phyloP scores from a whole-genome alignment of 1,284 basidiomycete species.

The Cryptococcus hybrid region DNA sequence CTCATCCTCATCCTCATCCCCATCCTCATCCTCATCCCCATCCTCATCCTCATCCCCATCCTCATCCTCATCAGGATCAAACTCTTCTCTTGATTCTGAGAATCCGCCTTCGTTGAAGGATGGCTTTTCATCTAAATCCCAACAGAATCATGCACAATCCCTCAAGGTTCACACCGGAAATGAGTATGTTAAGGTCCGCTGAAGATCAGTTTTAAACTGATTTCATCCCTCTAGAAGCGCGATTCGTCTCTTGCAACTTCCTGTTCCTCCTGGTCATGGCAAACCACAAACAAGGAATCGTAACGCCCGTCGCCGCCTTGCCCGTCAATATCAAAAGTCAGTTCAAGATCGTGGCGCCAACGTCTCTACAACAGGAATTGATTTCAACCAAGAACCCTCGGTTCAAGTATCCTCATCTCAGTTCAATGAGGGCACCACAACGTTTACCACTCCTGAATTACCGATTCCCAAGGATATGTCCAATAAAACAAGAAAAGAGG shows the following conservation, averaged over 20 bases:
- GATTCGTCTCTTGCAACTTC: not conserved
- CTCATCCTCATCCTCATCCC: no score
- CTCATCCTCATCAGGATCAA: constrained; percentile 1
- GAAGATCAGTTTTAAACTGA: no score
- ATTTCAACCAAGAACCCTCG: constrained; percentile 1
- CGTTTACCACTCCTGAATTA: constrained; percentile 1
- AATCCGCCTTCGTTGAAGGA: no score
- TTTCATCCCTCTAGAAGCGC: no score
- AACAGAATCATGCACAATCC: no score
- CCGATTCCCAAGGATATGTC: constrained; percentile 29
- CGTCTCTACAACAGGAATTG: not conserved
- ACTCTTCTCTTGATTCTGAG: not conserved
- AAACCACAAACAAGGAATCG: constrained; percentile 39
- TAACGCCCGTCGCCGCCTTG: constrained; percentile 33
- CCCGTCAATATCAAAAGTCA: constrained; percentile 22
- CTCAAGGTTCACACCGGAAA: no score
- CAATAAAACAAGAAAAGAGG: constrained; percentile 48
- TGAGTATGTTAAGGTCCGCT: no score
- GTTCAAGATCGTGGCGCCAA: not conserved
- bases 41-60: no score
- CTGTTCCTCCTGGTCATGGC: constrained; percentile 41
- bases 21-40: no score
- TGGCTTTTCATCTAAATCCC: no score
- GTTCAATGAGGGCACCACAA: not conserved
- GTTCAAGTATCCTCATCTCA: not conserved